phyloP scores from a whole-genome alignment of 106 monocot genomes.

The Dendrobium nobile region DNA sequence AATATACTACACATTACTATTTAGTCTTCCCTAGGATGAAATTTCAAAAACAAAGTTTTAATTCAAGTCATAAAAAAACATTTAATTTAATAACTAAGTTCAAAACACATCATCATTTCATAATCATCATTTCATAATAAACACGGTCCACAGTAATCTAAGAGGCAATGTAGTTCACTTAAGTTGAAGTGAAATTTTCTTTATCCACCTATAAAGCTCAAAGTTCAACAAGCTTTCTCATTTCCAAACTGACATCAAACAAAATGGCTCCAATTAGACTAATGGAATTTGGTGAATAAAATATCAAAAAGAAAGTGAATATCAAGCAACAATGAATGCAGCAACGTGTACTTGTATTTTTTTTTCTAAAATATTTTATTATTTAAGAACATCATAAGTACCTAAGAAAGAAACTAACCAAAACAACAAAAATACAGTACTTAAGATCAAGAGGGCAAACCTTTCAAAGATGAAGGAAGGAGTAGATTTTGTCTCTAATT shows the following conservation, averaged over 20 bases:
- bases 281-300: background rate
- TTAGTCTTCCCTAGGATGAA: background rate
- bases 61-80: too few relatives aligned
- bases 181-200: background rate
- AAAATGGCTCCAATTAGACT: background rate
- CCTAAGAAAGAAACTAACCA: too few relatives aligned
- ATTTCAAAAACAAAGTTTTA: background rate
- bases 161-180: background rate
- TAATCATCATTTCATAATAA: background rate
- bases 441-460: conserved; percentile 20
- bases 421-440: background rate
- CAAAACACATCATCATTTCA: background rate
- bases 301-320: background rate
- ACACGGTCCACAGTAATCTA: background rate
- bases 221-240: background rate
- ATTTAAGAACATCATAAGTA: too few relatives aligned
- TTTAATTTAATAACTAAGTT: too few relatives aligned
- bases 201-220: background rate
- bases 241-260: background rate
- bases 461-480: conserved; percentile 47
- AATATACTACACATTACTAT: too few relatives aligned
- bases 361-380: too few relatives aligned
- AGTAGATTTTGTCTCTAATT: conserved; percentile 67
- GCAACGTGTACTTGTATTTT: background rate
- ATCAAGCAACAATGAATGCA: background rate